Percentiles rank a stretch among this genome's conserved stretches.
phyloP scores from a whole-genome alignment of 306 rosid species.

The Cucumis cinereus region DNA sequence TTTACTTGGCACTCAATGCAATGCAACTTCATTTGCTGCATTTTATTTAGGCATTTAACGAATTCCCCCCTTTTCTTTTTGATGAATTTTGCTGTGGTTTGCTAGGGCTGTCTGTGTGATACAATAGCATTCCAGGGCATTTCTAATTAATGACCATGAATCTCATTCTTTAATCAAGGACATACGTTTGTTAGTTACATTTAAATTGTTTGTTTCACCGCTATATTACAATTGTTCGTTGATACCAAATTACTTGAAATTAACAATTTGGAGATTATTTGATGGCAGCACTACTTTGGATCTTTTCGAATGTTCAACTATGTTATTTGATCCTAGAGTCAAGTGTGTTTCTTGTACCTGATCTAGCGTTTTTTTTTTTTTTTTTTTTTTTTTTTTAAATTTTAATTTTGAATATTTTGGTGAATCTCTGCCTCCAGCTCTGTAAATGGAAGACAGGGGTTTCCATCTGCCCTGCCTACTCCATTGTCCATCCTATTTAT shows the following conservation, averaged over 20 bases:
- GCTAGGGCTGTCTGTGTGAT: neutral
- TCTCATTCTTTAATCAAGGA: neutral
- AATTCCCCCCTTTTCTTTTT: neutral
- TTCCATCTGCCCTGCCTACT: neutral
- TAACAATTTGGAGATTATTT: neutral
- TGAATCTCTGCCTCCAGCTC: neutral
- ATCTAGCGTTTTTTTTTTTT: neutral
- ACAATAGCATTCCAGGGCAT: neutral
- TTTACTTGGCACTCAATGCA: neutral
- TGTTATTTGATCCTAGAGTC: neutral
- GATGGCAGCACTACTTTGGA: neutral
- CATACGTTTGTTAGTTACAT: neutral
- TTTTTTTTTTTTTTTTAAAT: too few relatives aligned
- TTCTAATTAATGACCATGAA: neutral
- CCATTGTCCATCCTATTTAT: neutral
- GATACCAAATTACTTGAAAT: neutral
- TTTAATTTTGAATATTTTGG: neutral
- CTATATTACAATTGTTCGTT: neutral
- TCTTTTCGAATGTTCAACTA: neutral
- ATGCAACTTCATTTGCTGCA: neutral
- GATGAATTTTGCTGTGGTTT: neutral
- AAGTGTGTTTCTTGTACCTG: neutral
- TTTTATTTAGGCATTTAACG: neutral
- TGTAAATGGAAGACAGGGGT: neutral
- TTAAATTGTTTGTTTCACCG: neutral